Percentiles rank a stretch among this genome's conserved stretches.
These are phyloP conservation scores for Mycena maculata DNA, from an alignment of 768 basidiomycete species.

Conservation along the genomic window DNA sequence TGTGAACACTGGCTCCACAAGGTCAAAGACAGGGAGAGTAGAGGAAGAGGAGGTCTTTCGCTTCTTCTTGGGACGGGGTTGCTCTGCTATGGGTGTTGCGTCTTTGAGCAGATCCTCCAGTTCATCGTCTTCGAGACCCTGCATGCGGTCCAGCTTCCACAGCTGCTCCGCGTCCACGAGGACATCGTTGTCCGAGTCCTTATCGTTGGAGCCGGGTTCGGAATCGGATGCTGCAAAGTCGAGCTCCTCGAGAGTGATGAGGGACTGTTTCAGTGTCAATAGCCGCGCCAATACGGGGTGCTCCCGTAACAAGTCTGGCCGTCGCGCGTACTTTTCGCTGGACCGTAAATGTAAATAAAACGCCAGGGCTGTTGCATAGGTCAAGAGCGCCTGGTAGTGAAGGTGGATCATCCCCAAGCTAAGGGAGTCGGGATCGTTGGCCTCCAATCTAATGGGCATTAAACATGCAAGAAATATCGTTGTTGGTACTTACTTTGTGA, in stretches of 20 bases:
- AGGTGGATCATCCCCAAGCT: slow-evolving; percentile 81
- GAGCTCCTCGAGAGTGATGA: slow-evolving; percentile 86
- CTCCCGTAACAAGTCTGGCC: slow-evolving; percentile 69
- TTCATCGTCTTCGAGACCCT: slow-evolving; percentile 57
- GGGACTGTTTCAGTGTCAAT: slow-evolving; percentile 83
- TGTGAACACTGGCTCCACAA: slow-evolving; percentile 82
- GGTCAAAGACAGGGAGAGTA: slow-evolving; percentile 69
- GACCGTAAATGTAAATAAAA: slow-evolving; percentile 93
- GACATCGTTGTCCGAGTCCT: slow-evolving; percentile 52
- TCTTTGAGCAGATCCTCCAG: slow-evolving; percentile 69
- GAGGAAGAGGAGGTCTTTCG: slow-evolving; percentile 57
- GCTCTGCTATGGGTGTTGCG: slow-evolving; percentile 46
- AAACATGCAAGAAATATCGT: not conserved
- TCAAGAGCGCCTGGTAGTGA: slow-evolving; percentile 90
- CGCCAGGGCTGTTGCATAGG: slow-evolving; percentile 90
- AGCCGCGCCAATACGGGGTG: slow-evolving; percentile 84
- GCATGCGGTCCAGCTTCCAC: slow-evolving; percentile 54
- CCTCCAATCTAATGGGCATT: slow-evolving; percentile 56
- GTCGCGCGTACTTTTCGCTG: slow-evolving; percentile 69
- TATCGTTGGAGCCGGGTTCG: slow-evolving; percentile 57
- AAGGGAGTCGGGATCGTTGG: slow-evolving; percentile 61
- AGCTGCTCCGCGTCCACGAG: slow-evolving; percentile 55
- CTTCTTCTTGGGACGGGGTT: slow-evolving; percentile 69
- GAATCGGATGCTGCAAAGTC: slow-evolving; percentile 71
- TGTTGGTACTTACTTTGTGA: slow-evolving; percentile 60